phyloP scores from a whole-genome alignment of 192 early-diverging fungal genomes.

The Funneliformis geosporum region DNA sequence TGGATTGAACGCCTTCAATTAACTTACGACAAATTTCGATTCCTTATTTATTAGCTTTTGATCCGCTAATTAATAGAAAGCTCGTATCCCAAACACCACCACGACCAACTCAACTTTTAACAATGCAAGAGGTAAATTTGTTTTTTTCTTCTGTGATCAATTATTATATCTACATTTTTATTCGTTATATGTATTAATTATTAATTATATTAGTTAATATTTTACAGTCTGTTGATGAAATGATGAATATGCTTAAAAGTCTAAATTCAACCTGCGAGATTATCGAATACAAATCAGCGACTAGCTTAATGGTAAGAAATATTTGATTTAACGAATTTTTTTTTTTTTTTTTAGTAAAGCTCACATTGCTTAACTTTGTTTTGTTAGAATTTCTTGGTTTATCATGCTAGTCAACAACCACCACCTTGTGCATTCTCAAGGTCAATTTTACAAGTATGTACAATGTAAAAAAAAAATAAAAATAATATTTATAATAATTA shows the following conservation, averaged over 20 bases:
- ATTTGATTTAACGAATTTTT: neutral
- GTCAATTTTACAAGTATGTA: conserved; percentile 50
- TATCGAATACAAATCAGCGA: conserved; percentile 44
- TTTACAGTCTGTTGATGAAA: conserved; percentile 43
- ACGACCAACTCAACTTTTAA: conserved; percentile 53
- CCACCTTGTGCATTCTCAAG: conserved; percentile 56
- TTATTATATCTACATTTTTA: neutral
- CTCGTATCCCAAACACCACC: conserved; percentile 64
- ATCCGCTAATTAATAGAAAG: conserved; percentile 63
- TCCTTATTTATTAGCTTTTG: conserved; percentile 45
- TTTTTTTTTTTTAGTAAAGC: neutral
- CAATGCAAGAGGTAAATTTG: conserved; percentile 47
- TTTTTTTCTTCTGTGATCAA: neutral
- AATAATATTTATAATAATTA: conserved; percentile 9
- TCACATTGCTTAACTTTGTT: neutral
- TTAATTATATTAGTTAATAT: neutral
- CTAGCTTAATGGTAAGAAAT: conserved; percentile 48
- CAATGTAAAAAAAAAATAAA: conserved; percentile 37
- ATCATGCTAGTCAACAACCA: conserved; percentile 47
- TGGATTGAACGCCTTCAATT: neutral
- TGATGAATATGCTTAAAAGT: conserved; percentile 42
- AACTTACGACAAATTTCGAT: neutral
- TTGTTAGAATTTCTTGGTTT: conserved; percentile 54
- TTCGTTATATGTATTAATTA: neutral
- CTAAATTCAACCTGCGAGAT: conserved; percentile 44